phyloP scores from a whole-genome alignment of 768 basidiomycete species.

The Tricholoma furcatifolium region DNA sequence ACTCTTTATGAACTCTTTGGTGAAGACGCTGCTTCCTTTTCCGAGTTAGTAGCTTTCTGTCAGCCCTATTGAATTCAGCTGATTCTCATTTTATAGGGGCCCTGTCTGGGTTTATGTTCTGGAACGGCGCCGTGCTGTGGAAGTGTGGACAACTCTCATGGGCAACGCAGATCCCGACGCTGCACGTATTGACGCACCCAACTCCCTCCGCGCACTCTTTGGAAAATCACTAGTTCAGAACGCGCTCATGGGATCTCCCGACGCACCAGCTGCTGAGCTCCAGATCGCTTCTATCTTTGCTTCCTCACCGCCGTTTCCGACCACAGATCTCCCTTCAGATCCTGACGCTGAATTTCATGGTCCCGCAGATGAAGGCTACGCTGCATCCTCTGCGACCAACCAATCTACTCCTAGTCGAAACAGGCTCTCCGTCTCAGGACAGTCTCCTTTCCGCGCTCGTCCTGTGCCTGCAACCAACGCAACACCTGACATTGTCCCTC shows the following conservation, averaged over 20 bases:
- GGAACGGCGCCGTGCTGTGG: conserved; percentile 77
- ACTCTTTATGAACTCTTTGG: conserved; percentile 79
- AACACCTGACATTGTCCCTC: conserved; percentile 71
- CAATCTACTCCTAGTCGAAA: conserved; percentile 43
- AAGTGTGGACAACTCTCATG: conserved; percentile 79
- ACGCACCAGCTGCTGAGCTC: conserved; percentile 67
- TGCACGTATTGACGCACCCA: conserved; percentile 53
- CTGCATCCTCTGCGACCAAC: conserved; percentile 41
- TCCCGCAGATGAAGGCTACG: conserved; percentile 45
- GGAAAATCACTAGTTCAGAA: conserved; percentile 56
- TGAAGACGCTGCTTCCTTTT: conserved; percentile 68
- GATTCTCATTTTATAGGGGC: conserved; percentile 47
- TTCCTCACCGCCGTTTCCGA: conserved; percentile 80
- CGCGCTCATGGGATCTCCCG: conserved; percentile 72
- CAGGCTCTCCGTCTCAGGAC: conserved; percentile 41
- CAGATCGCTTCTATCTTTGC: conserved; percentile 79
- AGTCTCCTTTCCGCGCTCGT: conserved; percentile 63
- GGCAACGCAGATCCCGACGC: conserved; percentile 60
- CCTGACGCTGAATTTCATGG: conserved; percentile 42
- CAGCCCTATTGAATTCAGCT: too few relatives aligned
- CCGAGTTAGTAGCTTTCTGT: conserved; percentile 56
- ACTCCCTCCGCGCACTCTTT: conserved; percentile 71
- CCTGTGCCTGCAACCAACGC: conserved; percentile 58
- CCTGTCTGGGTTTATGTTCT: conserved; percentile 93
- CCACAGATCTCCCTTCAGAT: conserved; percentile 54